Base-by-base conservation (phyloP, 352 stramenopile genomes). In the Phytophthora cryptogea region DNA sequence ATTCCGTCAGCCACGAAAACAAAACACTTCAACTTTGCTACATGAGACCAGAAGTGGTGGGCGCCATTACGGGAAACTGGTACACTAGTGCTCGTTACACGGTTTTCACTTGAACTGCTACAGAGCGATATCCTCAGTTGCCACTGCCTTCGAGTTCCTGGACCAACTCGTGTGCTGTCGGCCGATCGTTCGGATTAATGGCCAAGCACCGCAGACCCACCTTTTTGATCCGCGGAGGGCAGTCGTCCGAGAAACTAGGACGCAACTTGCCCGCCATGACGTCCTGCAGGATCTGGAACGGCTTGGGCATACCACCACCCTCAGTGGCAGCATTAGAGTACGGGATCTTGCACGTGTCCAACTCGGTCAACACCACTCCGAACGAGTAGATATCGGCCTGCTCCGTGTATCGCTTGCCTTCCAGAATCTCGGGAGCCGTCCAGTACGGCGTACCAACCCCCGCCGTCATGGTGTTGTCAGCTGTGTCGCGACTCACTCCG, bases 401-500 rank as follows among this genome's bases (percentile, higher is more conserved):
- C 40, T 86, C 71, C 26, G 69, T 80, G 66, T 83, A 91, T 1
- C 60, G 51, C 20, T 86, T 72, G 23, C 75, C 75, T 32, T 78
- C 54, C 20, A 91, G 41, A 11, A 95, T 68, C 59, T 96, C 88
- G 0, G 84, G 88, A 0, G 88, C 86, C 8, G 89, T 89, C 74
- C 90, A 96, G 42, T 87, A 87, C 5, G 82, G 78, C 13, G 87
- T 96, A 4, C 88, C 88, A 17, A 91, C 86, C 16, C 89, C 83
- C 0, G 85, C 46, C 69, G 76, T 72, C 89, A 84, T 51, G 45
- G 56, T 61, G 7, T 52, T 33, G 6, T 70, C 63, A 16, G 54
- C 39, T 2, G 37, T 55, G 4, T 33, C 42, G 8, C 56, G 84
- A 23, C 66, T 82, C 67, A 92, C 66, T 27, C 88, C 89, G 70